Evolutionary conservation across 1,139 yeast species (phyloP).

Genomic region (Meyerozyma athensensis): DNA sequence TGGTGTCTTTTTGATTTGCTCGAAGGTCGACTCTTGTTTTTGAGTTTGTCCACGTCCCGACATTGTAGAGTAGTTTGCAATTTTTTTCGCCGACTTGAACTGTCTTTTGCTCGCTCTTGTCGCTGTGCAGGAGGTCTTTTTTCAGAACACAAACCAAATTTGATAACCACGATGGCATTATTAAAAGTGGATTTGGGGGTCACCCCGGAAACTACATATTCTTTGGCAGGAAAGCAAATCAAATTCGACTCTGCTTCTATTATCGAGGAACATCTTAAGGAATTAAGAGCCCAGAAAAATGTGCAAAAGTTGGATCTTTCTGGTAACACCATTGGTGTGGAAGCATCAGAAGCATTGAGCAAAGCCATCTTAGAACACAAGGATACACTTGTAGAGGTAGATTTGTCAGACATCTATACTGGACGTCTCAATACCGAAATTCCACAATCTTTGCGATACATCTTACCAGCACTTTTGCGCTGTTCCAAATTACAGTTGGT

Average conservation of each 20-base stretch:
- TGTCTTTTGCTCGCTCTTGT: background rate
- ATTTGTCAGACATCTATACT: conserved; percentile 89
- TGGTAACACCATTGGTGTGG: conserved; percentile 93
- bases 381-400: conserved; percentile 56
- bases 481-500: conserved; percentile 67
- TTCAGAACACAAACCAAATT: no score
- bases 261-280: conserved; percentile 59
- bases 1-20: conserved; percentile 57
- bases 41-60: conserved; percentile 15
- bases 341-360: conserved; percentile 73
- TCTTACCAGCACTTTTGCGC: conserved; percentile 68
- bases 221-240: conserved; percentile 72
- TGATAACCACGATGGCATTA: conserved; percentile 18
- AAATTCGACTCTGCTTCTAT: conserved; percentile 74
- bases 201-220: conserved; percentile 34
- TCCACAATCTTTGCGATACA: conserved; percentile 69
- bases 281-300: conserved; percentile 34
- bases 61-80: conserved; percentile 8
- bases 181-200: conserved; percentile 26
- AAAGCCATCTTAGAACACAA: conserved; percentile 48
- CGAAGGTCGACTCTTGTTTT: conserved; percentile 35
- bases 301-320: conserved; percentile 69
- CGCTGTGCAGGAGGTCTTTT: background rate
- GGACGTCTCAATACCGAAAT: conserved; percentile 94
- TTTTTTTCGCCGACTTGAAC: background rate